Evolutionary conservation across 2,329 filamentous ascomycete genomes (phyloP).

Genomic region (Septoria linicola): DNA sequence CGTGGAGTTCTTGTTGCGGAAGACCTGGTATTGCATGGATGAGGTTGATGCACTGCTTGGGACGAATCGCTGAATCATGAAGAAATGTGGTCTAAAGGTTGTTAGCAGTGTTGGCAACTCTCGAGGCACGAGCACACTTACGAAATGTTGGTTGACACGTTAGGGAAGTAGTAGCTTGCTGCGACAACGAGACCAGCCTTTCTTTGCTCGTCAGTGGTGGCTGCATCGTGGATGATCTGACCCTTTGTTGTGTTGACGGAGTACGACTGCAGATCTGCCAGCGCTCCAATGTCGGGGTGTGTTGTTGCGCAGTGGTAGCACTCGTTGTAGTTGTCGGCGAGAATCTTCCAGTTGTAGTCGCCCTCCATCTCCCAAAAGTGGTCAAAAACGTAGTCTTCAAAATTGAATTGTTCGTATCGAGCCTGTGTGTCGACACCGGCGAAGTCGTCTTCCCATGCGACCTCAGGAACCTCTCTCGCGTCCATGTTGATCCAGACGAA

Average conservation of each 20-base stretch:
- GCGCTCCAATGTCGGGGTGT: slow-evolving; percentile 57
- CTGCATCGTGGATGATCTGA: slow-evolving; percentile 51
- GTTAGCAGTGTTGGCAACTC: slow-evolving; percentile 11
- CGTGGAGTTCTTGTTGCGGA: slow-evolving; percentile 59
- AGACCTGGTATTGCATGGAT: slow-evolving; percentile 63
- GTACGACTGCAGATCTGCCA: slow-evolving; percentile 60
- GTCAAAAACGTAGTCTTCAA: slow-evolving; percentile 57
- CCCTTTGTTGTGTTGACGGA: slow-evolving; percentile 50
- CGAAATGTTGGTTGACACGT: slow-evolving; percentile 53
- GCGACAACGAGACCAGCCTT: slow-evolving; percentile 49
- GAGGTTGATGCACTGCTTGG: slow-evolving; percentile 53
- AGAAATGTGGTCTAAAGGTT: slow-evolving; percentile 55
- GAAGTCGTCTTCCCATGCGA: slow-evolving; percentile 56
- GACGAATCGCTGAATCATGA: slow-evolving; percentile 64
- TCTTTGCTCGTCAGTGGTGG: slow-evolving; percentile 51
- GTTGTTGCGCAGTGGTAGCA: slow-evolving; percentile 64
- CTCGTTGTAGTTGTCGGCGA: slow-evolving; percentile 65
- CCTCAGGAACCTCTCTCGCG: slow-evolving; percentile 45
- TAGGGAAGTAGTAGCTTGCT: slow-evolving; percentile 53
- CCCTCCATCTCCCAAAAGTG: slow-evolving; percentile 59
- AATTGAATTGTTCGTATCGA: slow-evolving; percentile 49
- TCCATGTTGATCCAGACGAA: slow-evolving; percentile 63
- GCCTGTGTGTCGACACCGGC: slow-evolving; percentile 49
- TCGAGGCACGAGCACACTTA: slow-evolving; percentile 37
- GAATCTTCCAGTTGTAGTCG: slow-evolving; percentile 61